Evolutionary conservation across 192 early-diverging fungal species (phyloP), one percentile per base, ranked within the genome.

Genomic region (Coemansia sp.): DNA sequence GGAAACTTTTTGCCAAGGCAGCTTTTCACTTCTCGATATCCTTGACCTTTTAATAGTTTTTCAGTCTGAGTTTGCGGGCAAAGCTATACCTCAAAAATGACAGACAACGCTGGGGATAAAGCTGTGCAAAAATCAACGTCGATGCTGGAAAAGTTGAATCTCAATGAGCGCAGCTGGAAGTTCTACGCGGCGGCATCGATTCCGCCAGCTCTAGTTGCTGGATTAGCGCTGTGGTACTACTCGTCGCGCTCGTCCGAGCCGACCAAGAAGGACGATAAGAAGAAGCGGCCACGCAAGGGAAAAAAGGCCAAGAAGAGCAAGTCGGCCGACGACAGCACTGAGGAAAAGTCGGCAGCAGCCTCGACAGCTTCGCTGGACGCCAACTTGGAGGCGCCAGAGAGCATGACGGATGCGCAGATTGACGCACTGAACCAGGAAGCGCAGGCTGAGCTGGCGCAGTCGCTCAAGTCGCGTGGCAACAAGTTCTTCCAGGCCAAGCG

Each of bases 391-490:
- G 62, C 54, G 10, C 77, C 73, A 32, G 80, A 76, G 56, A 59
- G 37, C 15, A 65, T 87, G 80, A 76, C 67, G 2, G 76, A 82
- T 21, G 81, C 62, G 17, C 79, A 75, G 56, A 85, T 88, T 66
- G 85, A 78, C 1, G 58, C 39, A 11, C 58, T 88, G 39, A 62
- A 76, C 38, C 62, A 72, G 50, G 76, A 48, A 2, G 23, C 65
- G 66, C 79, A 79, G 54, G 66, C 68, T 56, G 84, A 92, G 57
- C 76, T 89, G 35, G 91, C 93, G 23, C 76, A 88, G 66, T 65
- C 81, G 15, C 84, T 94, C 58, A 98, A 99, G 83, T 84, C 81
- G 39, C 81, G 86, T 12, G 97, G 97, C 57, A 99, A 99, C 83
- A 85, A 84, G 63, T 87, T 88, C 75, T 99, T 92, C 79, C 81